Conservation (phyloP, 2,329 filamentous ascomycete genomes). For the Trichoderma simmonsii region DNA sequence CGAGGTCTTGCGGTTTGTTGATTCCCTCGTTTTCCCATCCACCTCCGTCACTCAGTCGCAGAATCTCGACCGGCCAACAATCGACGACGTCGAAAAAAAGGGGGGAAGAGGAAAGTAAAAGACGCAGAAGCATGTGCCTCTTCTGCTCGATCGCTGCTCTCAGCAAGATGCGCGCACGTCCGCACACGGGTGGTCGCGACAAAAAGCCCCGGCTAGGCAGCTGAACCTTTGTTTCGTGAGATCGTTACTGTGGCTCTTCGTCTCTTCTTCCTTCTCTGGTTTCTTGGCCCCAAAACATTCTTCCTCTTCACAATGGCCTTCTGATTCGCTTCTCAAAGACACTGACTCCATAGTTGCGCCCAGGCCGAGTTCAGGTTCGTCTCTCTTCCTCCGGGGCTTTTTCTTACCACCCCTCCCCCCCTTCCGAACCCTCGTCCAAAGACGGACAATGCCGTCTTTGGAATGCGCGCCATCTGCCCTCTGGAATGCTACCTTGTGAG, state of each 20-base stretch:
- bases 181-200: background rate
- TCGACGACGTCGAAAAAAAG: background rate
- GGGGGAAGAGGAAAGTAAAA: background rate
- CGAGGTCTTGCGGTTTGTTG: background rate
- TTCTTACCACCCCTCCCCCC: background rate
- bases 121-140: background rate
- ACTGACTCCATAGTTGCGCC: background rate
- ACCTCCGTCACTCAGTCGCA: background rate
- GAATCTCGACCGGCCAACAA: background rate
- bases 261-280: background rate
- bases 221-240: background rate
- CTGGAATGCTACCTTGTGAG: constrained; percentile 37
- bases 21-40: background rate
- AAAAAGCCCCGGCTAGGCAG: background rate
- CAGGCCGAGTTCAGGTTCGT: background rate
- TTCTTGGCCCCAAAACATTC: background rate
- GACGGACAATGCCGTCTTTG: constrained; percentile 34
- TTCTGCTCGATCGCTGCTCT: background rate
- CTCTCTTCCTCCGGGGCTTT: background rate
- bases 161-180: constrained; percentile 2
- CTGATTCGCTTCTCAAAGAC: background rate
- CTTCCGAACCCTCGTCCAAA: constrained; percentile 30
- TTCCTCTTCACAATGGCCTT: background rate
- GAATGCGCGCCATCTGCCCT: constrained; percentile 29
- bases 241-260: background rate